A percentile compares a stretch with the other conserved stretches of the same genome.
Conservation (phyloP, 176 grass and related monocot genomes). For the Saccharum officinarum region DNA sequence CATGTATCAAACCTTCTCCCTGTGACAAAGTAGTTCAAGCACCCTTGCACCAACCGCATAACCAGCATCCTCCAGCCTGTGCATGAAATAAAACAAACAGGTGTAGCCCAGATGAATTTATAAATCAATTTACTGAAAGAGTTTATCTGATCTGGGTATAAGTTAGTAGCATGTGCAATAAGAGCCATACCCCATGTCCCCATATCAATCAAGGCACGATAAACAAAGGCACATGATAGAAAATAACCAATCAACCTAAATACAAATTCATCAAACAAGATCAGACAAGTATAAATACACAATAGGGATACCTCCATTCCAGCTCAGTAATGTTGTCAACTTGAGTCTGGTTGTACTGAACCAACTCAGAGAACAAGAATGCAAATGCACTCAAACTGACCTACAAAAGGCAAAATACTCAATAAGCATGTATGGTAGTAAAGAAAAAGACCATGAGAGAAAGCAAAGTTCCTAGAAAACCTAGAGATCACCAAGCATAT, state of each 20-base stretch:
- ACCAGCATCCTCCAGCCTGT: constrained; percentile 92
- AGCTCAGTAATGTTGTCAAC: constrained; percentile 98
- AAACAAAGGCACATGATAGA: neutral
- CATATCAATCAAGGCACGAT: neutral
- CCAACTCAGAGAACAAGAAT: constrained; percentile 96
- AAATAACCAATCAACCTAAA: neutral
- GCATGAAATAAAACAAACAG: constrained; percentile 25
- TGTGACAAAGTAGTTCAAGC: constrained; percentile 95
- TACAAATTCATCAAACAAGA: neutral
- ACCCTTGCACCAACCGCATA: constrained; percentile 97
- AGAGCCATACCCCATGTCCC: constrained; percentile 66
- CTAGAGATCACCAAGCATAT: constrained; percentile 8
- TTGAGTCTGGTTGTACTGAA: constrained; percentile 98
- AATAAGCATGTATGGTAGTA: constrained; percentile 13
- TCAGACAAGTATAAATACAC: neutral
- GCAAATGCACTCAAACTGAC: constrained; percentile 97
- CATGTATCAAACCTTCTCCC: constrained; percentile 68
- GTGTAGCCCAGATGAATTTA: neutral
- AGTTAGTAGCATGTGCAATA: constrained; percentile 20
- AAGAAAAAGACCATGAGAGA: constrained; percentile 12
- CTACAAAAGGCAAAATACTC: constrained; percentile 45
- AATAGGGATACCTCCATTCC: constrained; percentile 71
- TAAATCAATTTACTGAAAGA: neutral
- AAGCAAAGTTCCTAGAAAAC: neutral
- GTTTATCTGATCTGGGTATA: constrained; percentile 1